Base-by-base conservation (phyloP, 225 moss, liverwort and hornwort genomes). In the Climacium dendroides region DNA sequence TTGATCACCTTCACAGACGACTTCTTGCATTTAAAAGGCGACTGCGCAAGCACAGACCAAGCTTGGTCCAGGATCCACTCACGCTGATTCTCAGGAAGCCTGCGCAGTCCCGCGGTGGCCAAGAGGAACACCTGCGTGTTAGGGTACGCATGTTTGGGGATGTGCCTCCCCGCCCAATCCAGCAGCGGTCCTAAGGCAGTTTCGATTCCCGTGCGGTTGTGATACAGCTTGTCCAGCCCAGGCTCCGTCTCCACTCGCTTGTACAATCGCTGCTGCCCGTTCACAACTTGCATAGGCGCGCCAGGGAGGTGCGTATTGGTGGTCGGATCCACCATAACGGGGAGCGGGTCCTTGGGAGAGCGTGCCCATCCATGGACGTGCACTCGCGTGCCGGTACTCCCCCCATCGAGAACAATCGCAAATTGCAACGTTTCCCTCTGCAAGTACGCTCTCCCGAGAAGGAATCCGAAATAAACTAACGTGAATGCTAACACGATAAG, bases 171-270 rank as follows among this genome's bases (percentile, higher is more conserved):
- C 22, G 98, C 97, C 98, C 98, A 99, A 58, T 94, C 92, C 59
- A 99, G 74, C 25, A 99, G 89, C 15, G 98, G 98, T 28, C 85
- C 64, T 47, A 99, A 88, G 12, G 96, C 97, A 58, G 83, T n/a
- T 86, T 89, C 89, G 26, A 99, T 95, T 75, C 97, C 98, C 7
- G 94, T 91, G 78, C 88, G 92, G 79, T 99, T 99, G 30, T 80
- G 95, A 72, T 93, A 92, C 10, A 99, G 90, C 78, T 99, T 97
- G 85, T 99, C 96, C 67, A 99, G 84, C 8, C 97, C 97, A 20
- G 98, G 98, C 82, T 95, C 96, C 45, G 98, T 99, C 90, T 99
- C 98, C 92, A 99, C 96, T 58, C 98, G 97, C 83, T 96, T 99
- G 78, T 97, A 97, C 57, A 96, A 85, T 39, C 98, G 93, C 66